Evolutionary conservation across 768 basidiomycete species (phyloP).

Genomic region (Pulveroboletus sp.): DNA sequence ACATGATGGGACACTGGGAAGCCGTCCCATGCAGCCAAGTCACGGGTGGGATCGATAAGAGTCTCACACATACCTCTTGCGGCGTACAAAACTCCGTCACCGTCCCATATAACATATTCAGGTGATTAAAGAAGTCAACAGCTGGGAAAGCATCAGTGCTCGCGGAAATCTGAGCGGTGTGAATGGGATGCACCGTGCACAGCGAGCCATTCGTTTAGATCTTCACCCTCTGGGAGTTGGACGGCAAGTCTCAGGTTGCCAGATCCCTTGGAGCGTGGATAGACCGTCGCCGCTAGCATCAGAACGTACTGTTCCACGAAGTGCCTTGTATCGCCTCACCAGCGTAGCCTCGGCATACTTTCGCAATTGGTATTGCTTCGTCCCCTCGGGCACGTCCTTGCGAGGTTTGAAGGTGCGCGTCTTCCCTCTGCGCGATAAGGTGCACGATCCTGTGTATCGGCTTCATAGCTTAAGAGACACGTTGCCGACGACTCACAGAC

Average conservation of each 20-base stretch:
- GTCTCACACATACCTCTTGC: slow-evolving; percentile 62
- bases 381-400: slow-evolving; percentile 91
- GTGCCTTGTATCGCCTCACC: slow-evolving; percentile 36
- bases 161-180: background rate
- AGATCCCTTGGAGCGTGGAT: slow-evolving; percentile 60
- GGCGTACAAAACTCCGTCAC: slow-evolving; percentile 97
- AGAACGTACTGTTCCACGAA: slow-evolving; percentile 6
- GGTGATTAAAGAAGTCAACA: slow-evolving; percentile 98
- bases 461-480: slow-evolving; percentile 6
- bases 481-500: slow-evolving; percentile 53
- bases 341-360: slow-evolving; percentile 97
- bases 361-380: slow-evolving; percentile 95
- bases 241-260: slow-evolving; percentile 93
- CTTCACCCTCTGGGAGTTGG: slow-evolving; percentile 93
- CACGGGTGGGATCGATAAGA: slow-evolving; percentile 2
- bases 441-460: slow-evolving; percentile 9
- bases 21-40: slow-evolving; percentile 5
- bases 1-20: slow-evolving; percentile 88
- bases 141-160: slow-evolving; percentile 44
- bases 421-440: slow-evolving; percentile 59
- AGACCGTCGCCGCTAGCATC: slow-evolving; percentile 1
- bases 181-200: slow-evolving; percentile 73
- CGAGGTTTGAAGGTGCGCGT: slow-evolving; percentile 95
- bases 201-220: slow-evolving; percentile 98
- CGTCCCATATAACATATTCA: slow-evolving; percentile 99